Evolutionary conservation across 495 filamentous ascomycete species (phyloP), one percentile per base, ranked within the genome.

Genomic region (Penicillium argentinense): DNA sequence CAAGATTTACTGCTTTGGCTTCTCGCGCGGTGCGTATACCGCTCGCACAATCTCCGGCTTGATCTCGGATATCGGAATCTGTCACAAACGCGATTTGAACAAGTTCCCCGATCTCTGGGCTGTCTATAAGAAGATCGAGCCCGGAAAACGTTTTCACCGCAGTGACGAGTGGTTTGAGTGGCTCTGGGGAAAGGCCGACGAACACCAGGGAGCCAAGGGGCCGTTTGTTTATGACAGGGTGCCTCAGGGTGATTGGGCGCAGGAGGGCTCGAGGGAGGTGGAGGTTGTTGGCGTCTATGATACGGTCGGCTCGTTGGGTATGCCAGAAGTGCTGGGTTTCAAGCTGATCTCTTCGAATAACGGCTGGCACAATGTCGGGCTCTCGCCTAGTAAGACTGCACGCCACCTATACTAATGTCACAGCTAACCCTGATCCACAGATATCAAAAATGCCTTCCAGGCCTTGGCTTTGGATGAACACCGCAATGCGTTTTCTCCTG

Each of bases 11-110:
- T 75, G 80, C 41, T 74, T 84, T 42, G 81, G 81, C 2, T 84
- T 83, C 56, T 82, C 78, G 1, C 68, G 81, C 6, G 81, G 81
- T 4, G 79, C 80, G 1, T 84, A 74, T 46, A 82, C 81, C 1
- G 81, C 73, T 3, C 68, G 81, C 13, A 71, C 75, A 11, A 68
- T 82, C 16, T 79, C 77, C 11, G 81, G 78, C 0, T 48, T 84
- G 0, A 73, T 83, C 14, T 72, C 59, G 6, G 62, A 75, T 27
- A 63, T 81, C 42, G 81, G 81, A 2, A 55, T 78, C 1, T 61
- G 75, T 8, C 64, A 62, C 0, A 63, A 63, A 19, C 47, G 59
- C 3, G 70, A 73, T 4, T 55, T 78, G 54, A 64, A 71, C 17
- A 63, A 62, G 18, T 72, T 78, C 41, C 57, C 69, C 1, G 66